A percentile compares a stretch with the other conserved stretches of the same genome.
These are phyloP conservation scores for Parmelia sp. DNA, from an alignment of 495 filamentous ascomycete species.

Conservation along the genomic window DNA sequence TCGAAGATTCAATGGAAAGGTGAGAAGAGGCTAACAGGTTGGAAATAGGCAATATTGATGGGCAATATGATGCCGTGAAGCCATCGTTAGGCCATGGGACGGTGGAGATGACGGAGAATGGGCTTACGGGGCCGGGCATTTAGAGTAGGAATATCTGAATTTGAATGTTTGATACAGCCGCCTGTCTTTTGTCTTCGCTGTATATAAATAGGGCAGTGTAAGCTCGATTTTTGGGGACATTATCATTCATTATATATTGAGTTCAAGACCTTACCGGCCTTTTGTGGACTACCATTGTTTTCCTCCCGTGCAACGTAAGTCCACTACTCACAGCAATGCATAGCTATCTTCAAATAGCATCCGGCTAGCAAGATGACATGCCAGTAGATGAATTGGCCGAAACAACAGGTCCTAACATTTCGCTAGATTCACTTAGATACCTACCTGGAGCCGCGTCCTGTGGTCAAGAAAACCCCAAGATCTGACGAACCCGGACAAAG, in stretches of 20 bases:
- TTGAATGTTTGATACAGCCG: background rate
- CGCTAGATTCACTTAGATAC: background rate
- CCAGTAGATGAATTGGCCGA: background rate
- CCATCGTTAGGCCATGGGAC: background rate
- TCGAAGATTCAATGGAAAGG: background rate
- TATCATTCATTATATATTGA: background rate
- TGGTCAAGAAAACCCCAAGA: conserved; percentile 1
- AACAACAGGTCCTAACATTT: background rate
- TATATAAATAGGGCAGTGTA: background rate
- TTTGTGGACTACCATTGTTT: background rate
- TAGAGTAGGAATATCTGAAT: background rate
- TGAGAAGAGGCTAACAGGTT: background rate
- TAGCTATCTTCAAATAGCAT: background rate
- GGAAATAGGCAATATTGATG: background rate
- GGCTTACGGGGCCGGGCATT: background rate
- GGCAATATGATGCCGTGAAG: background rate
- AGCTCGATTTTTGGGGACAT: background rate
- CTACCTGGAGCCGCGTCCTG: background rate
- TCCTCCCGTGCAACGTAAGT: background rate
- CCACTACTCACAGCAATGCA: background rate
- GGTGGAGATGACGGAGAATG: background rate
- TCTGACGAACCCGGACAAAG: background rate
- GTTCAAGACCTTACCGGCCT: background rate
- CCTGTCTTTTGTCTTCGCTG: background rate
- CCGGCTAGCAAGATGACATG: background rate